Conservation (phyloP, 768 basidiomycete genomes). For the Scleroderma bovista region DNA sequence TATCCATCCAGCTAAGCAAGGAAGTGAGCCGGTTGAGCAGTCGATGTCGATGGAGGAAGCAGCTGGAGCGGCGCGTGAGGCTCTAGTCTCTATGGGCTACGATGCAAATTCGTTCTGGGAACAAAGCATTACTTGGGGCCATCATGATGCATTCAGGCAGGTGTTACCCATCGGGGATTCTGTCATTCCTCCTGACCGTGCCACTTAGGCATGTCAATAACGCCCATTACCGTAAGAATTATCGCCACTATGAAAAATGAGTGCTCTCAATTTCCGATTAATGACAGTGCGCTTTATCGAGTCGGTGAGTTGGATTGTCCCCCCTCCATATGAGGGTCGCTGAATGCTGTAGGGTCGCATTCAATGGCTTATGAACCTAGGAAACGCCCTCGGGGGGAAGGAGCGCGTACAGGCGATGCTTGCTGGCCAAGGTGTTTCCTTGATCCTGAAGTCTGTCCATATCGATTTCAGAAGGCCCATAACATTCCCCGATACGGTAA, state of each 20-base stretch:
- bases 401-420: slow-evolving; percentile 52
- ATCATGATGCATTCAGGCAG: slow-evolving; percentile 74
- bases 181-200: not conserved
- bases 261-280: not conserved
- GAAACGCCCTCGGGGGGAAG: slow-evolving; percentile 54
- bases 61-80: slow-evolving; percentile 35
- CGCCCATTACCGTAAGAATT: slow-evolving; percentile 54
- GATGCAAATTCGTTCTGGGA: slow-evolving; percentile 71
- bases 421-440: slow-evolving; percentile 56
- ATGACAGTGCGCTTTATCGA: slow-evolving; percentile 60
- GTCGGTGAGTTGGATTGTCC: slow-evolving; percentile 39
- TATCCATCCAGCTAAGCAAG: slow-evolving; percentile 3
- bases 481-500: slow-evolving; percentile 69
- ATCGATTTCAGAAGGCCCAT: slow-evolving; percentile 68
- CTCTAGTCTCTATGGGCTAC: slow-evolving; percentile 45
- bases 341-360: slow-evolving; percentile 51
- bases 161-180: slow-evolving; percentile 20
- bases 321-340: not conserved
- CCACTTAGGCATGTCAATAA: slow-evolving; percentile 68
- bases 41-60: not conserved
- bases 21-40: not conserved
- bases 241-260: not conserved
- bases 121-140: slow-evolving; percentile 74
- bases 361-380: slow-evolving; percentile 57
- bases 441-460: slow-evolving; percentile 69